Evolutionary conservation across 1,284 basidiomycete species (phyloP), one percentile per base, ranked within the genome.

Genomic region (Ganoderma lingzhi): DNA sequence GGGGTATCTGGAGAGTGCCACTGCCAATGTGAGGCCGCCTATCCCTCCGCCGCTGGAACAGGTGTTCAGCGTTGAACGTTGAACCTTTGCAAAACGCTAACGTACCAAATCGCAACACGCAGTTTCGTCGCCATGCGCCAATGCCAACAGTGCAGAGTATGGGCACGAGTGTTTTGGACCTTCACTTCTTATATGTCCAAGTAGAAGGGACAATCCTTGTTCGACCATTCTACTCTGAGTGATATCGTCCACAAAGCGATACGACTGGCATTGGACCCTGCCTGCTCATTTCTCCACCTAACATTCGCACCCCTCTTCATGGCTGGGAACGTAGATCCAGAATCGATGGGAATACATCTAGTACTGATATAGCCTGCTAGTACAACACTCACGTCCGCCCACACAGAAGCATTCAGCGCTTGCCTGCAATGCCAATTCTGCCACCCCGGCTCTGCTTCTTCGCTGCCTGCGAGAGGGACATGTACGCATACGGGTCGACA

Each of bases 401-500:
- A 8, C 39, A 39, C 23, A 4, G 37, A 30, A 44, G 17, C 9
- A 44, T 56, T 76, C 69, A 82, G 69, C 77, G 72, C 70, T 81
- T 82, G 65, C 81, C 79, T 8, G 78, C 78, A 48, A 82, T 76
- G 9, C 80, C 80, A 55, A 78, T 76, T n/a, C 76, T 76, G 39
- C 69, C 74, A 6, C 74, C 71, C 17, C 77, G 74, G 42, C 70
- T 74, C 64, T 83, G 85, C 78, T 87, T 89, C 80, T 92, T 93
- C n/a, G 93, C 88, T 44, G 93, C 93, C 79, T 96, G 93, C 30
- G 90, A 88, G 65, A 97, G 83, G 12, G 95, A 84, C 55, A 98
- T 81, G 80, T 99, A 99, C 23, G 96, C 96, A 80, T 96, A 99
- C 1, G 98, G 98, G 77, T 97, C 96, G 63, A 95, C 83, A 48